Evolutionary conservation across 108 stramenopile species (phyloP).

Genomic region (Hondaea fermentalgiana): DNA sequence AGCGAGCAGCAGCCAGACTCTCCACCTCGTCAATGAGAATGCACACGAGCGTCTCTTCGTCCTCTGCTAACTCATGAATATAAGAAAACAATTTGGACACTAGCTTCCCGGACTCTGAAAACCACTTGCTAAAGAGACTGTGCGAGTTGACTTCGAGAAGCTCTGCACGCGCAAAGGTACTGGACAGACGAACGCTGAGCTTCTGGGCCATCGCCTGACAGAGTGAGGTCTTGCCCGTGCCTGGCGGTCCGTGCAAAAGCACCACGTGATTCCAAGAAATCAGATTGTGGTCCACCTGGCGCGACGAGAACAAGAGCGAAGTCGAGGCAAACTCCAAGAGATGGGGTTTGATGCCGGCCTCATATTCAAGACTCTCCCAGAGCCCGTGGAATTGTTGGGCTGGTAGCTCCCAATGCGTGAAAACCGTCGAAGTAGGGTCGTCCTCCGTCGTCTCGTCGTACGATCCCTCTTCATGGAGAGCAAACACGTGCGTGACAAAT

Average conservation of each 20-base stretch:
- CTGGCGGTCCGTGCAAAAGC: slow-evolving; percentile 72
- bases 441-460: slow-evolving; percentile 10
- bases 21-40: slow-evolving; percentile 72
- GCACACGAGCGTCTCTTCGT: slow-evolving; percentile 57
- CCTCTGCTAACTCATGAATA: slow-evolving; percentile 64
- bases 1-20: slow-evolving; percentile 45
- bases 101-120: slow-evolving; percentile 71
- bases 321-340: slow-evolving; percentile 41
- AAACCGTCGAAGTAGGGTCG: neutral
- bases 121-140: slow-evolving; percentile 76
- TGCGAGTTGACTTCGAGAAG: slow-evolving; percentile 72
- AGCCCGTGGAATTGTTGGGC: neutral
- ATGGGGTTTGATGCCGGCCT: slow-evolving; percentile 27
- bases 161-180: slow-evolving; percentile 45
- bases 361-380: slow-evolving; percentile 42
- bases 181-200: slow-evolving; percentile 54
- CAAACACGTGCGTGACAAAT: neutral
- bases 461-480: neutral
- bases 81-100: slow-evolving; percentile 61
- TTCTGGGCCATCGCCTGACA: slow-evolving; percentile 67
- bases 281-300: slow-evolving; percentile 28
- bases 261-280: slow-evolving; percentile 70
- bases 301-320: slow-evolving; percentile 39
- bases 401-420: slow-evolving; percentile 16
- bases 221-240: slow-evolving; percentile 66